A percentile compares a stretch with the other conserved stretches of the same genome.
Conservation (phyloP, 2,329 filamentous ascomycete species). For the Pyricularia sp. region DNA sequence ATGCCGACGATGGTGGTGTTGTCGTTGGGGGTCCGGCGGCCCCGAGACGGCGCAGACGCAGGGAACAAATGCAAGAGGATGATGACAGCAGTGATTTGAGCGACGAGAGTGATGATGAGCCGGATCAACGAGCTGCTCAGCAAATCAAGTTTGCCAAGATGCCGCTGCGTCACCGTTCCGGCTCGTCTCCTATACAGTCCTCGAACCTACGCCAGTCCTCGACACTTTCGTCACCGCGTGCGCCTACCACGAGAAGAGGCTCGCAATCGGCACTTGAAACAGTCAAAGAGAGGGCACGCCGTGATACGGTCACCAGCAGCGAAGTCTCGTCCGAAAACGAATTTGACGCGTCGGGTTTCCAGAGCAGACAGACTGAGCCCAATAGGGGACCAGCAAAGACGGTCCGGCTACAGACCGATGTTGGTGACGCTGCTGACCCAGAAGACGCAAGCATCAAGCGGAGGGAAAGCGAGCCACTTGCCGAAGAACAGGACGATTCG, state of each 20-base stretch:
- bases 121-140: conserved; percentile 64
- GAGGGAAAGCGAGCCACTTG: conserved; percentile 40
- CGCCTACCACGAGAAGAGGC: conserved; percentile 44
- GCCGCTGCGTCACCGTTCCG: conserved; percentile 77
- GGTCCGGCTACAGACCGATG: conserved; percentile 36
- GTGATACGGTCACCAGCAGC: conserved; percentile 73
- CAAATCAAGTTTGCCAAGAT: conserved; percentile 96
- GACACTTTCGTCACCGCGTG: conserved; percentile 33
- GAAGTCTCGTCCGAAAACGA: conserved; percentile 80
- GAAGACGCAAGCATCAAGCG: conserved; percentile 28
- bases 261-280: conserved; percentile 64
- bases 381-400: conserved; percentile 47
- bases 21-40: conserved; percentile 51
- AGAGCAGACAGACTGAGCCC: conserved; percentile 50
- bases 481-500: conserved; percentile 50
- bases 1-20: conserved; percentile 64
- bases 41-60: conserved; percentile 54
- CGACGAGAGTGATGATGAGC: conserved; percentile 75
- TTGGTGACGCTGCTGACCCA: conserved; percentile 10
- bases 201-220: conserved; percentile 50
- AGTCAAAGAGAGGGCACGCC: conserved; percentile 57
- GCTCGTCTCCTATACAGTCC: conserved; percentile 75
- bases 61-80: conserved; percentile 74
- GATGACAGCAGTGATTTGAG: conserved; percentile 80
- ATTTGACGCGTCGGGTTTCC: conserved; percentile 57